Percentiles rank a stretch among this genome's conserved stretches.
phyloP scores from a whole-genome alignment of 177 flowering plant genomes.

The Vitis hybrid region DNA sequence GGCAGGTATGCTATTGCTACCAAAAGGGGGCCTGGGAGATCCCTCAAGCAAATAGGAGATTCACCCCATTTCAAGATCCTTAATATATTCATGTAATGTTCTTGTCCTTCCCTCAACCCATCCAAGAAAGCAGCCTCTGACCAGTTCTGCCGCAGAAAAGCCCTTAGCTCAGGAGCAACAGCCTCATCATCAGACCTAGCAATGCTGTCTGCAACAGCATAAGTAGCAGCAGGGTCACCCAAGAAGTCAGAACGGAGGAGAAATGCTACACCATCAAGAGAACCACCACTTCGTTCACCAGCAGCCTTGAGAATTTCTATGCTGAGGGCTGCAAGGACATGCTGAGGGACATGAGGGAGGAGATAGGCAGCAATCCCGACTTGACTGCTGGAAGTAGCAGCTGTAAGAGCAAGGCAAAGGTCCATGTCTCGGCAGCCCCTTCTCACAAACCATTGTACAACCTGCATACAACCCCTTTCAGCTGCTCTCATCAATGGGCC shows the following conservation, averaged over 20 bases:
- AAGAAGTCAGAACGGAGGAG: slow-evolving; percentile 79
- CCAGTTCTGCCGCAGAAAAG: slow-evolving; percentile 77
- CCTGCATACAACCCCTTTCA: slow-evolving; percentile 89
- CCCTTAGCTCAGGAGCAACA: slow-evolving; percentile 72
- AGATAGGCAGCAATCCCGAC: slow-evolving; percentile 76
- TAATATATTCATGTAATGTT: slow-evolving; percentile 62
- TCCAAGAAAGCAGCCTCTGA: slow-evolving; percentile 74
- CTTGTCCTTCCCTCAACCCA: slow-evolving; percentile 63
- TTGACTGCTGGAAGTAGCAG: slow-evolving; percentile 90
- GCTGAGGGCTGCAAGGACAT: slow-evolving; percentile 86
- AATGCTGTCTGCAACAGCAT: slow-evolving; percentile 85
- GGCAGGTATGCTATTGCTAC: slow-evolving; percentile 79
- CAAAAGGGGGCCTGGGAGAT: slow-evolving; percentile 69
- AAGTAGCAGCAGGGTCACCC: slow-evolving; percentile 80
- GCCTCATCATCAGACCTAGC: slow-evolving; percentile 73
- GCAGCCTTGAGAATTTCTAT: slow-evolving; percentile 94
- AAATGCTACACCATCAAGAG: slow-evolving; percentile 83
- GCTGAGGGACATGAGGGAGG: slow-evolving; percentile 87
- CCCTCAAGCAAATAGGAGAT: slow-evolving; percentile 65
- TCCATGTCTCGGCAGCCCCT: slow-evolving; percentile 94
- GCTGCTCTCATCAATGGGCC: slow-evolving; percentile 96
- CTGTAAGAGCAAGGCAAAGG: slow-evolving; percentile 92
- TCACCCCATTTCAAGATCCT: slow-evolving; percentile 61
- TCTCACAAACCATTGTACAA: slow-evolving; percentile 90
- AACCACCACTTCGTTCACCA: slow-evolving; percentile 88